phyloP scores from a whole-genome alignment of 2,329 filamentous ascomycete genomes.

The Ophiostoma fasciatum region DNA sequence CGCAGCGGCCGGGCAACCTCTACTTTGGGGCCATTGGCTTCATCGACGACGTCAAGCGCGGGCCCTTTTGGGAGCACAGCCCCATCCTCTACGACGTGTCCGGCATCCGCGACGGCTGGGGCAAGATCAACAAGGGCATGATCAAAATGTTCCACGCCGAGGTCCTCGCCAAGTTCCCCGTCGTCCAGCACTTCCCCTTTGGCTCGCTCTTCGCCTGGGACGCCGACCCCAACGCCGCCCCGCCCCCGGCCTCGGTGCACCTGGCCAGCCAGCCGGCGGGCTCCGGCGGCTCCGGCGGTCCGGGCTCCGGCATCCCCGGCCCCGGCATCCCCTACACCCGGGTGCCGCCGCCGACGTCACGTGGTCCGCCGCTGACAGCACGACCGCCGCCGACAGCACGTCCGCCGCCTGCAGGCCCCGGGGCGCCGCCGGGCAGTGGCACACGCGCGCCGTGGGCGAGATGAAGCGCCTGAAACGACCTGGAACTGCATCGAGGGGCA shows the following conservation, averaged over 20 bases:
- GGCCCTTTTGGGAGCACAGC: constrained; percentile 94
- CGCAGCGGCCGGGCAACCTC: constrained; percentile 55
- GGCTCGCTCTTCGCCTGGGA: constrained; percentile 71
- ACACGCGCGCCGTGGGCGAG: constrained; percentile 5
- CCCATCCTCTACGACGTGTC: constrained; percentile 87
- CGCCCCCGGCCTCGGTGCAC: constrained; percentile 37
- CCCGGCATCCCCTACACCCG: constrained; percentile 24
- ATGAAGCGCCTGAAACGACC: neutral
- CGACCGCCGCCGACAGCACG: too few species aligned
- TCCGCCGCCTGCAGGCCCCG: neutral
- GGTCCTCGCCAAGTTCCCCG: constrained; percentile 90
- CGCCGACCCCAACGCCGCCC: constrained; percentile 42
- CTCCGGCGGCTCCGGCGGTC: too few species aligned
- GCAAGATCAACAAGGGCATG: constrained; percentile 98
- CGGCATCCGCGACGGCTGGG: constrained; percentile 85
- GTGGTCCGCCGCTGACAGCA: too few species aligned
- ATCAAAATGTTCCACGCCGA: constrained; percentile 99
- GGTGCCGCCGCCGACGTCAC: constrained; percentile 8
- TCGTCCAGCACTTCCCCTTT: constrained; percentile 91
- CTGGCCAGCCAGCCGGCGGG: constrained; percentile 36
- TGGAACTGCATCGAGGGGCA: neutral
- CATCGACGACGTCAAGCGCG: constrained; percentile 92
- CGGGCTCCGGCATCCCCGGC: neutral
- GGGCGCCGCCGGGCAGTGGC: neutral
- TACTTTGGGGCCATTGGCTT: constrained; percentile 95